These are phyloP conservation scores for Nicotiana rustica DNA, from an alignment of 305 asterid genomes.

Conservation along the genomic window DNA sequence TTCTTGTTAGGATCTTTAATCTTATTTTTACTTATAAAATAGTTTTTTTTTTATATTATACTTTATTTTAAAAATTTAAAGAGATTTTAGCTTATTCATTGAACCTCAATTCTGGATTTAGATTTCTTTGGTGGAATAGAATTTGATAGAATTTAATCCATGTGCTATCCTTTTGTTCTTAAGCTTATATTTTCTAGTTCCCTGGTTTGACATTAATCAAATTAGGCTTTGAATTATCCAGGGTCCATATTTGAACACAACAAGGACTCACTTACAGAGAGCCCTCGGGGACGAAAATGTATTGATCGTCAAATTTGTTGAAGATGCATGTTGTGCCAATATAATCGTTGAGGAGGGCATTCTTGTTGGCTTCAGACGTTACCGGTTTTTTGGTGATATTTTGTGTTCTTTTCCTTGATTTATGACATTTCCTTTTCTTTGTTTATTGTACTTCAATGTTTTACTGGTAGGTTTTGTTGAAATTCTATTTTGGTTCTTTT, in stretches of 20 bases:
- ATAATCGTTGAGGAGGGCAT: conserved; percentile 63
- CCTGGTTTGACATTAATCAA: conserved; percentile 22
- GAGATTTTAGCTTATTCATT: conserved; percentile 20
- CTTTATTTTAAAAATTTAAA: not conserved
- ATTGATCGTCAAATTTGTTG: conserved; percentile 65
- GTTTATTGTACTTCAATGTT: not conserved
- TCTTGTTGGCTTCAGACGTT: conserved; percentile 67
- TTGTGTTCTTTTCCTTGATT: conserved; percentile 13
- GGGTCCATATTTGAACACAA: conserved; percentile 68
- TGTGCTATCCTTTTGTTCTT: not conserved
- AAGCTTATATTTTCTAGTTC: not conserved
- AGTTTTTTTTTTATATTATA: not conserved
- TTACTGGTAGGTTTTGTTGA: not conserved
- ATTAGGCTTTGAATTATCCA: conserved; percentile 43
- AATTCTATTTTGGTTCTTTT: conserved; percentile 5
- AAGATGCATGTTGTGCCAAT: conserved; percentile 39
- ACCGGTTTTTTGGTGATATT: conserved; percentile 66
- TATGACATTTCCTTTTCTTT: not conserved
- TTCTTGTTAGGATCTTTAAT: not conserved
- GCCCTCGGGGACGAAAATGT: conserved; percentile 72
- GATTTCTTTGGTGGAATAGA: conserved; percentile 12
- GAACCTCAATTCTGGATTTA: conserved; percentile 5
- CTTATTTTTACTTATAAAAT: conserved; percentile 7
- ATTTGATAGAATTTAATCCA: conserved; percentile 8
- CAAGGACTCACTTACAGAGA: conserved; percentile 74